Evolutionary conservation across 2,329 filamentous ascomycete species (phyloP), one percentile per base, ranked within the genome.

Genomic region (Fusarium odoratissimum): DNA sequence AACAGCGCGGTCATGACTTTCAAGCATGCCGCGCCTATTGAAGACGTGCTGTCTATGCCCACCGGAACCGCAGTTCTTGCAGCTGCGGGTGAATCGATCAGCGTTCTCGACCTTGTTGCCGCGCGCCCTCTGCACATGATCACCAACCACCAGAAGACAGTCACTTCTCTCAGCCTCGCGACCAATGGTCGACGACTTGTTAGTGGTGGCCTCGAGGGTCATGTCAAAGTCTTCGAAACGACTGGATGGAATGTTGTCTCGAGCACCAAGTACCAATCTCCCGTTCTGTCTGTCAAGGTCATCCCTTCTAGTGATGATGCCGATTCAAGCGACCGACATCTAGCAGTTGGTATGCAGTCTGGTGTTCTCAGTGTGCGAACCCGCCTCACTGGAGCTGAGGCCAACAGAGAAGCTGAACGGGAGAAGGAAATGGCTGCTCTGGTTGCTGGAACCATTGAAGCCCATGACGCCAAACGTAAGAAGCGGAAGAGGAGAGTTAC

Each of bases 141-240:
- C 71, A 92, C 91, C 76, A 98, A 97, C 80, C 96, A 99, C 83
- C 96, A 99, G 80, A 99, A 98, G 89, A 97, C 96, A 1, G 95
- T 99, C 67, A 98, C 96, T 0, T 91, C 93, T 12, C 87, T 99
- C 60, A 91, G 92, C 57, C 85, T 97, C 38, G 95, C 95, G 12
- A 95, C 94, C 48, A 90, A 93, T 75, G 93, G 93, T 51, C 90
- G 90, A 56, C 90, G 96, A 56, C 87, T 99, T 63, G 89, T 99
- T 60, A 95, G 92, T 73, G 96, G 95, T 82, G 95, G 92, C 25
- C 87, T 99, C 49, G 96, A 99, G 81, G 97, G 96, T 14, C 96
- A 98, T 82, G 91, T 98, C 84, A 99, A 99, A 84, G 91, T 99
- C 42, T 98, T 97, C 78, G 95, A 98, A 83, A 98, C 95, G 2